Base-by-base conservation (phyloP, 2,329 filamentous ascomycete genomes). In the Colletotrichum sidae region DNA sequence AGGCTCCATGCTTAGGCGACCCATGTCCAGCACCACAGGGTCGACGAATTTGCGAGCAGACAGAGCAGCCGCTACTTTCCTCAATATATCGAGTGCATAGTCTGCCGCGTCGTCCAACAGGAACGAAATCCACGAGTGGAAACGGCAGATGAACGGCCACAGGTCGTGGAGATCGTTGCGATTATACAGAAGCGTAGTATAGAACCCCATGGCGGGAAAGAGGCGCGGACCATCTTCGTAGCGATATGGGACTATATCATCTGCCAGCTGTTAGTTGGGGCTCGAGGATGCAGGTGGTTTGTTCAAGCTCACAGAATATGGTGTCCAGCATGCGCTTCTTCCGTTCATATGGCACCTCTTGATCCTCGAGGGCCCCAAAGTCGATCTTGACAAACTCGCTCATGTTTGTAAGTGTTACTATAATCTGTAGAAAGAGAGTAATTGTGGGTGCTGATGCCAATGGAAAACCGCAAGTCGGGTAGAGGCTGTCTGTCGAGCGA, bases 281-380 rank as follows among this genome's bases (percentile, higher is more conserved):
- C 46, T 42, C 8, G 9, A 41, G 25, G 8, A 6, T 42, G 9
- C 2, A 12, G 4, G 8, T 11, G 6, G 11, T 4, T 7, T 10
- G 1, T 3, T 11, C 59, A 25, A 25, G 25, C 25, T 2, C 52
- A 62, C 59, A n/a, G 9, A 51, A 11, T 9, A 57, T 9, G 34
- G 35, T 37, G 33, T 62, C 60, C 34, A 57, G 55, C 46, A 62
- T 52, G 53, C 38, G 41, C 35, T 46, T 39, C 11, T 62, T 57
- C 2, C 11, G n/a, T 2, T n/a, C 17, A 7, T 25, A 37, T 4
- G 50, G 42, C 9, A 53, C 42, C 17, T 2, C 3, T 1, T 13
- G 15, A 37, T 60, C 25, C 4, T 60, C 13, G 13, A 60, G 42
- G 13, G 55, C 8, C 7, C 34, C n/a, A 5, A 60, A 13, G 11